These are phyloP conservation scores for Incumbomyces delicatus DNA, from an alignment of 2,329 filamentous ascomycete genomes.

Conservation along the genomic window DNA sequence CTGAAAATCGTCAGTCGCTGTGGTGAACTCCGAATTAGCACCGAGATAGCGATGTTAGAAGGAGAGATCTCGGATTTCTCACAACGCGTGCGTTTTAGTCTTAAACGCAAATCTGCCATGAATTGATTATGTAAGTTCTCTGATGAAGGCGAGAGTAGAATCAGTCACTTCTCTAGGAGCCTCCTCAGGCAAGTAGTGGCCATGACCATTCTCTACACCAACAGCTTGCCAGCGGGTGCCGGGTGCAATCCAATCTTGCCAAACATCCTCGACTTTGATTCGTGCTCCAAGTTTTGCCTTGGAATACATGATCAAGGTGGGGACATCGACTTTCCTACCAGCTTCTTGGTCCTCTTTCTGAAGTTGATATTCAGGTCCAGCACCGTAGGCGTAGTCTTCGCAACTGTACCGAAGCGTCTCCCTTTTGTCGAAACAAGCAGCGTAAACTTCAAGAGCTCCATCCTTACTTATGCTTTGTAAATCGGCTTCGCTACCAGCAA, in stretches of 20 bases:
- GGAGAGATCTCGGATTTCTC: too few species aligned
- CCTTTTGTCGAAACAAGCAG: constrained; percentile 31
- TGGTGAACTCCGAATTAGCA: too few species aligned
- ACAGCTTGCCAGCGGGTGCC: constrained; percentile 13
- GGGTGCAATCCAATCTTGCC: constrained; percentile 36
- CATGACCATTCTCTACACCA: constrained; percentile 22
- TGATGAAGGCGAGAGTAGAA: constrained; percentile 13
- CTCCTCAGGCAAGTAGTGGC: constrained; percentile 42
- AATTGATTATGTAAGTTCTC: constrained; percentile 8
- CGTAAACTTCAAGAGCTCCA: constrained; percentile 36
- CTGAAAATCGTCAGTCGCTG: not conserved
- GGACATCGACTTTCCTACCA: constrained; percentile 35
- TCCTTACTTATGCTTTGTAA: constrained; percentile 19
- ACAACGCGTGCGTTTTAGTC: too few species aligned
- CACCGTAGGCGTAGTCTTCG: constrained; percentile 40
- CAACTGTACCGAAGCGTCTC: constrained; percentile 36
- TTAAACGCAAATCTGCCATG: not conserved
- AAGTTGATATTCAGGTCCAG: constrained; percentile 32
- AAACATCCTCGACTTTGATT: constrained; percentile 33
- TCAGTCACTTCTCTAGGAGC: constrained; percentile 26
- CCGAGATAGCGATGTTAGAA: too few species aligned
- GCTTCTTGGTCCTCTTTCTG: constrained; percentile 37
- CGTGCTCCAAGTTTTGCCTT: constrained; percentile 32
- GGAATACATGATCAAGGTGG: constrained; percentile 37
- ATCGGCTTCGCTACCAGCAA: constrained; percentile 20